Evolutionary conservation across 352 stramenopile genomes (phyloP).

Genomic region (Thraustochytrium striatum): DNA sequence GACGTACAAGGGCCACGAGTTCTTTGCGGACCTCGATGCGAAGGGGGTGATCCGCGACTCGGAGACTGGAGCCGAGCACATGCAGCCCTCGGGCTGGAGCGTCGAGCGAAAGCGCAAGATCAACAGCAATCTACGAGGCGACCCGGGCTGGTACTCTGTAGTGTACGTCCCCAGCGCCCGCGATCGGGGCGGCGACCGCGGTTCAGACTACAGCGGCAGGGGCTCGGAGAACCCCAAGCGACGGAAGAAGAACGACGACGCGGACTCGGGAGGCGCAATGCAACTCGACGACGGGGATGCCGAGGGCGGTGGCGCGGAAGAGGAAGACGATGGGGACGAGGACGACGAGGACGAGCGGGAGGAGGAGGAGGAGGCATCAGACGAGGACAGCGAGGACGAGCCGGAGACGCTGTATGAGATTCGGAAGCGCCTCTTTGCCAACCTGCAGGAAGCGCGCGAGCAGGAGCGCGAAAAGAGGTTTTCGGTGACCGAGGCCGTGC

Average conservation of each 20-base stretch:
- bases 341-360: background rate
- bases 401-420: background rate
- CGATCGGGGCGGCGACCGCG: background rate
- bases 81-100: slow-evolving; percentile 8
- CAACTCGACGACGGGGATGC: too few relatives aligned
- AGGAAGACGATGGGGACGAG: too few relatives aligned
- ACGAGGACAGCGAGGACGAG: background rate
- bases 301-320: too few relatives aligned
- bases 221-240: too few relatives aligned
- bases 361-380: background rate
- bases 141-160: slow-evolving; percentile 43
- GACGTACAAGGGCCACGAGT: slow-evolving; percentile 18
- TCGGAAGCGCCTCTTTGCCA: background rate
- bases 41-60: slow-evolving; percentile 37
- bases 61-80: background rate
- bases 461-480: background rate
- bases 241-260: too few relatives aligned
- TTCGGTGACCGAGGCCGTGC: too few relatives aligned
- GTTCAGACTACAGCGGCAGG: background rate
- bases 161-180: slow-evolving; percentile 27
- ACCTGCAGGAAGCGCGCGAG: background rate
- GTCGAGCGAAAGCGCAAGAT: slow-evolving; percentile 15
- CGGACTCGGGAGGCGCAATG: too few relatives aligned
- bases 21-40: slow-evolving; percentile 15
- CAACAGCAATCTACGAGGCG: slow-evolving; percentile 19